Percentiles rank a stretch among this genome's conserved stretches.
Evolutionary conservation across 106 monocot species (phyloP).

Genomic region (Cymbidium sinense): DNA sequence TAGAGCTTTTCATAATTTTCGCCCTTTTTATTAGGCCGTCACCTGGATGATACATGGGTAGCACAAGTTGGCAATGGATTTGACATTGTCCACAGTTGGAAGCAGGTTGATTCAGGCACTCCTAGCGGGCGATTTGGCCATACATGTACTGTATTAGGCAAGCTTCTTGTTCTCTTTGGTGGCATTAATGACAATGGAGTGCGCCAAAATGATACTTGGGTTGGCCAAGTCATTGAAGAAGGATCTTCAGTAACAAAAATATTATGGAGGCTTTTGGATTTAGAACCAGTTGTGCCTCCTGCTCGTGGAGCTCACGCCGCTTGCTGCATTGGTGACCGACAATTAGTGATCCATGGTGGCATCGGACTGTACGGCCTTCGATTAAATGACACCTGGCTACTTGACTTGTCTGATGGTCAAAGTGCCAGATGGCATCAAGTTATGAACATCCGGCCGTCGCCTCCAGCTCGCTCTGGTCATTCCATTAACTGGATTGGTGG

Average conservation of each 20-base stretch:
- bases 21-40: conserved; percentile 55
- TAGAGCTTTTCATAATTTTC: background rate
- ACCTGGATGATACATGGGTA: conserved; percentile 93
- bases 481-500: conserved; percentile 66
- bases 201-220: conserved; percentile 85
- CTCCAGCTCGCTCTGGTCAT: conserved; percentile 82
- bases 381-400: conserved; percentile 70
- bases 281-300: conserved; percentile 40
- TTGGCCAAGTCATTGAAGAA: conserved; percentile 36
- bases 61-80: conserved; percentile 50
- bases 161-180: conserved; percentile 69
- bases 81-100: conserved; percentile 36
- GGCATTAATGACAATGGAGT: conserved; percentile 82
- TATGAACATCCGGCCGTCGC: conserved; percentile 21
- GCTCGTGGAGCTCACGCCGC: conserved; percentile 91
- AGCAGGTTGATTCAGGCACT: conserved; percentile 44
- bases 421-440: conserved; percentile 54
- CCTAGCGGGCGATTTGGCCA: conserved; percentile 95
- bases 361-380: conserved; percentile 56
- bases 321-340: conserved; percentile 39
- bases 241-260: conserved; percentile 26
- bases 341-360: conserved; percentile 74
- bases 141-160: conserved; percentile 45
- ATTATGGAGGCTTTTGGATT: conserved; percentile 59
- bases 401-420: conserved; percentile 43